A percentile compares a stretch with the other conserved stretches of the same genome.
Evolutionary conservation across 2,329 filamentous ascomycete species (phyloP).

Genomic region (Raffaelea ambrosiae): DNA sequence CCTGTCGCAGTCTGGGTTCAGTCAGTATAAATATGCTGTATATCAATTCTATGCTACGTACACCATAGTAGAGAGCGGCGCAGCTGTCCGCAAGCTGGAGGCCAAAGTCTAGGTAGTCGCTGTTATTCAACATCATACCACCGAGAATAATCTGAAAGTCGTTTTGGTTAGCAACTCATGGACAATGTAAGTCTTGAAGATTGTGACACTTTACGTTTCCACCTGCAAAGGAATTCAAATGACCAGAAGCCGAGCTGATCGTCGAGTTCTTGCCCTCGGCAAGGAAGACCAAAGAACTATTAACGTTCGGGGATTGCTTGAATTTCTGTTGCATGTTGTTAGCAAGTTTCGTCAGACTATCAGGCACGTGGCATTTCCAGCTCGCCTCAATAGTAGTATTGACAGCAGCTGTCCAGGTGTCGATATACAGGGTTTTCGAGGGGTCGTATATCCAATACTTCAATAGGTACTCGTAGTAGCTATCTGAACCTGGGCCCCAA

Average conservation of each 20-base stretch:
- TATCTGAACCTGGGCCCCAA: not conserved
- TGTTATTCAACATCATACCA: not conserved
- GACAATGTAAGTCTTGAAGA: not conserved
- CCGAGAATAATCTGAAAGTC: not conserved
- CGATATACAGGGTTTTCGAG: not conserved
- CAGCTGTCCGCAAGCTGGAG: not conserved
- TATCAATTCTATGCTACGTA: no score
- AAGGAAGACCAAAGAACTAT: not conserved
- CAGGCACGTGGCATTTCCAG: no score
- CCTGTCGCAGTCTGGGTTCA: not conserved
- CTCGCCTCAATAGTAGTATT: not conserved
- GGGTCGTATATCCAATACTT: not conserved
- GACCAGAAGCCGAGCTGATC: not conserved
- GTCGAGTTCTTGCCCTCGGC: not conserved
- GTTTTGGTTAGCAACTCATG: not conserved
- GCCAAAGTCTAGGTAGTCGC: not conserved
- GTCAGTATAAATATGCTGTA: not conserved
- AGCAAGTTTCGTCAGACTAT: no score
- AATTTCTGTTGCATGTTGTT: not conserved
- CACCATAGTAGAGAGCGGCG: not conserved
- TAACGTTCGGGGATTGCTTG: not conserved
- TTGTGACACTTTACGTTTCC: not conserved
- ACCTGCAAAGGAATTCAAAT: not conserved
- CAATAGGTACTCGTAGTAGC: not conserved
- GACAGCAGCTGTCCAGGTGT: not conserved